Conservation (phyloP, 352 stramenopile species). For the Globisporangium acanthophoron region DNA sequence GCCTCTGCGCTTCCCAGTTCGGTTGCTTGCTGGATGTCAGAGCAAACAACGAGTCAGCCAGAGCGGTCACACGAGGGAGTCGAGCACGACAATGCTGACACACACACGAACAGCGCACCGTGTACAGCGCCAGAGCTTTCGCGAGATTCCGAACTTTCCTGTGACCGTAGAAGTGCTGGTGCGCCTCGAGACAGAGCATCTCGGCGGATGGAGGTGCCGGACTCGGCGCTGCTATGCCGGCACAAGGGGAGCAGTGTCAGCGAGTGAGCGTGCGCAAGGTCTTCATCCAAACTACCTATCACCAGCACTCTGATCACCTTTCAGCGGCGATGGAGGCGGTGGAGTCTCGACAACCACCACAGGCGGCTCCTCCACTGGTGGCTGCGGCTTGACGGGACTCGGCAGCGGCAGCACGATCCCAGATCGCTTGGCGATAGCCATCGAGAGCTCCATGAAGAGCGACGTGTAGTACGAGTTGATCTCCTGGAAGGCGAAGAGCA, state of each 20-base stretch:
- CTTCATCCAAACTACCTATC: not conserved
- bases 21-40: constrained; percentile 36
- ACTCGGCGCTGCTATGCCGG: not conserved
- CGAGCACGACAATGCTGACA: not conserved
- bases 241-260: not conserved
- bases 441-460: constrained; percentile 78
- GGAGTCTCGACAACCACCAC: not conserved
- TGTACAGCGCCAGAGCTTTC: constrained; percentile 52
- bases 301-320: not conserved
- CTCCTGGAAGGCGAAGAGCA: constrained; percentile 79
- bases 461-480: constrained; percentile 85
- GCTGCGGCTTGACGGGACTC: constrained; percentile 21
- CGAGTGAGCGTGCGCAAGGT: not conserved
- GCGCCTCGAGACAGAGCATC: constrained; percentile 49
- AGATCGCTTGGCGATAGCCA: constrained; percentile 51
- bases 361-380: constrained; percentile 10
- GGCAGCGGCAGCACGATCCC: constrained; percentile 46
- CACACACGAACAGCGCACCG: constrained; percentile 17
- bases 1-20: constrained; percentile 31
- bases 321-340: not conserved
- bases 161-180: constrained; percentile 66
- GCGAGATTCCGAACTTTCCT: constrained; percentile 24
- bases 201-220: constrained; percentile 7
- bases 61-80: not conserved
- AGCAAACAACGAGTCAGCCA: not conserved